Evolutionary conservation across 1,139 yeast genomes (phyloP).

Genomic region (Yamadazyma triangularis): DNA sequence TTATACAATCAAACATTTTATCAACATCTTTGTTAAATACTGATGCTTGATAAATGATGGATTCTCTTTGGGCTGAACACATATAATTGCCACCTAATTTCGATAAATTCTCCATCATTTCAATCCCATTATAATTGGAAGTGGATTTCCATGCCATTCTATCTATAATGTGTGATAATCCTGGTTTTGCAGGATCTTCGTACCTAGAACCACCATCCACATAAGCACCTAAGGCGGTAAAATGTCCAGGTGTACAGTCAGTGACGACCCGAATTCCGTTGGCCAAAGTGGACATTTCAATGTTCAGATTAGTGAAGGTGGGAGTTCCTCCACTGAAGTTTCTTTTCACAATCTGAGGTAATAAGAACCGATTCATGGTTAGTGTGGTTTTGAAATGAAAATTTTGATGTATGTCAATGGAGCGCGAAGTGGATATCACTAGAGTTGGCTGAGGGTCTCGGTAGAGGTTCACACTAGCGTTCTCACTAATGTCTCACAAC

Average conservation of each 20-base stretch:
- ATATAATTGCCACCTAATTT: slow-evolving; percentile 90
- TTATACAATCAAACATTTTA: slow-evolving; percentile 68
- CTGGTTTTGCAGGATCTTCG: slow-evolving; percentile 55
- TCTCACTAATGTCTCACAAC: too few species aligned
- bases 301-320: too few species aligned
- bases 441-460: too few species aligned
- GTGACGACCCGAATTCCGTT: slow-evolving; percentile 86
- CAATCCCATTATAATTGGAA: slow-evolving; percentile 50
- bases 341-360: slow-evolving; percentile 1
- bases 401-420: too few species aligned
- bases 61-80: slow-evolving; percentile 90
- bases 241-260: slow-evolving; percentile 85
- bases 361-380: background rate
- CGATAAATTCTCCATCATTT: slow-evolving; percentile 75
- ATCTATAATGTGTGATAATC: slow-evolving; percentile 81
- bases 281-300: slow-evolving; percentile 49
- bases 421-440: too few species aligned
- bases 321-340: slow-evolving; percentile 11
- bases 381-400: background rate
- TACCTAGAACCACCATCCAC: slow-evolving; percentile 88
- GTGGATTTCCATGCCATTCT: slow-evolving; percentile 87
- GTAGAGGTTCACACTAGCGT: too few species aligned
- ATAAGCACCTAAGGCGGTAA: slow-evolving; percentile 85
- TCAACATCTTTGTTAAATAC: slow-evolving; percentile 88
- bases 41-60: slow-evolving; percentile 90